Conservation (phyloP, 345 rosid genomes). For the Mallotus nudiflorus region DNA sequence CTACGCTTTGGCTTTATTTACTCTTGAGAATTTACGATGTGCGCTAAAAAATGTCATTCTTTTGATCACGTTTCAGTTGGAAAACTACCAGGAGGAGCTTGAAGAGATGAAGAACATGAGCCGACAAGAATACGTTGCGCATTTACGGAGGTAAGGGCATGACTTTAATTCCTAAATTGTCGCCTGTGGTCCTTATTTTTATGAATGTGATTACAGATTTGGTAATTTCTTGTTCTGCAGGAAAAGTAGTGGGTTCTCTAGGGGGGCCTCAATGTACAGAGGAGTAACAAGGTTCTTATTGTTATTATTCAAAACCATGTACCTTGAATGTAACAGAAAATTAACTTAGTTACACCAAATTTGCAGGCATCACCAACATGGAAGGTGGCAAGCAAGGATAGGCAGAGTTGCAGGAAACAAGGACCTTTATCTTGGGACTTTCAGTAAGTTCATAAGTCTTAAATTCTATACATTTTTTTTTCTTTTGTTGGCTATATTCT, state of each 20-base stretch:
- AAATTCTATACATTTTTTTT: slow-evolving; percentile 1
- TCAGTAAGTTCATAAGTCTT: slow-evolving; percentile 44
- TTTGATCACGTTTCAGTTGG: slow-evolving; percentile 41
- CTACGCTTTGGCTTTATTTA: background rate
- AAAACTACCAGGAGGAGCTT: slow-evolving; percentile 55
- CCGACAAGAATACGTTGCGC: slow-evolving; percentile 82
- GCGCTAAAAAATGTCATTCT: background rate
- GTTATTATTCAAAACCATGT: background rate
- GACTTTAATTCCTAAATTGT: background rate
- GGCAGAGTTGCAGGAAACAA: slow-evolving; percentile 90
- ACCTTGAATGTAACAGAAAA: background rate
- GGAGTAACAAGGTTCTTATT: slow-evolving; percentile 77
- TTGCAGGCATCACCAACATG: slow-evolving; percentile 78
- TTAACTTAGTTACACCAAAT: background rate
- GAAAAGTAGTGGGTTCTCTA: slow-evolving; percentile 83
- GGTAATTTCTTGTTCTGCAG: slow-evolving; percentile 32
- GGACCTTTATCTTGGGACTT: slow-evolving; percentile 86
- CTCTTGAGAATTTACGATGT: background rate
- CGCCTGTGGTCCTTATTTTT: background rate
- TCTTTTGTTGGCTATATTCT: background rate
- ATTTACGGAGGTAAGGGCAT: slow-evolving; percentile 55
- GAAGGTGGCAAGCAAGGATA: slow-evolving; percentile 88
- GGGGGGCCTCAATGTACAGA: slow-evolving; percentile 86
- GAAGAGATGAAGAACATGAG: slow-evolving; percentile 83
- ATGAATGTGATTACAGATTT: background rate